These are phyloP conservation scores for Tolypocladium album DNA, from an alignment of 2,329 filamentous ascomycete genomes.

Conservation along the genomic window DNA sequence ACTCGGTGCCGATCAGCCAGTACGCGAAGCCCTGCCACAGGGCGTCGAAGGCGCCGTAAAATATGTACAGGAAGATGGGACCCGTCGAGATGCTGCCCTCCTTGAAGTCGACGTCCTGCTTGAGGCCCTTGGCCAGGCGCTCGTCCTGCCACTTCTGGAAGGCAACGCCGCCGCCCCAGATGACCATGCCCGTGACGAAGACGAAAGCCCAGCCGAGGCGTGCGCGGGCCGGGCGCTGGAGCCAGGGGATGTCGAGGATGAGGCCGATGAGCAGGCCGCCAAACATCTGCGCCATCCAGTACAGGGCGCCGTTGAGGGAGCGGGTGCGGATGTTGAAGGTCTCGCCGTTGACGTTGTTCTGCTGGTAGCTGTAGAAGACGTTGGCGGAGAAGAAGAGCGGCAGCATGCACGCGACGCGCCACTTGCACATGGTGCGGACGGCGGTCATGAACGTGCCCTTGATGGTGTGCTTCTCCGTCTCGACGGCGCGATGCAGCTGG, in stretches of 20 bases:
- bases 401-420: constrained; percentile 35
- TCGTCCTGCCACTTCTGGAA: constrained; percentile 49
- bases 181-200: constrained; percentile 37
- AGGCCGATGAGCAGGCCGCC: constrained; percentile 36
- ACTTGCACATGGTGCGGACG: constrained; percentile 25
- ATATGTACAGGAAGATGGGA: constrained; percentile 60
- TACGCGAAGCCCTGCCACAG: constrained; percentile 57
- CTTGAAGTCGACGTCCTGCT: constrained; percentile 36
- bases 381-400: constrained; percentile 45
- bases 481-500: constrained; percentile 23
- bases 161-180: constrained; percentile 51
- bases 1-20: constrained; percentile 42
- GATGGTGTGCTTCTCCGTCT: constrained; percentile 27
- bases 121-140: constrained; percentile 24
- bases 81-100: constrained; percentile 40
- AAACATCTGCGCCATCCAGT: constrained; percentile 46
- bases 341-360: constrained; percentile 41
- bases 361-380: constrained; percentile 45
- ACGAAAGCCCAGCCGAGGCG: constrained; percentile 33
- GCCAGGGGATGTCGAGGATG: constrained; percentile 28
- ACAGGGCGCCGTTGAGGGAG: constrained; percentile 40
- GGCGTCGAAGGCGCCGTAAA: constrained; percentile 59
- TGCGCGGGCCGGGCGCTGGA: constrained; percentile 34
- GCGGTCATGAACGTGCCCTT: constrained; percentile 24
- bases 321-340: constrained; percentile 44